Evolutionary conservation across 2,329 filamentous ascomycete genomes (phyloP), one percentile per base, ranked within the genome.

Genomic region (Pseudogymnoascus sp.): DNA sequence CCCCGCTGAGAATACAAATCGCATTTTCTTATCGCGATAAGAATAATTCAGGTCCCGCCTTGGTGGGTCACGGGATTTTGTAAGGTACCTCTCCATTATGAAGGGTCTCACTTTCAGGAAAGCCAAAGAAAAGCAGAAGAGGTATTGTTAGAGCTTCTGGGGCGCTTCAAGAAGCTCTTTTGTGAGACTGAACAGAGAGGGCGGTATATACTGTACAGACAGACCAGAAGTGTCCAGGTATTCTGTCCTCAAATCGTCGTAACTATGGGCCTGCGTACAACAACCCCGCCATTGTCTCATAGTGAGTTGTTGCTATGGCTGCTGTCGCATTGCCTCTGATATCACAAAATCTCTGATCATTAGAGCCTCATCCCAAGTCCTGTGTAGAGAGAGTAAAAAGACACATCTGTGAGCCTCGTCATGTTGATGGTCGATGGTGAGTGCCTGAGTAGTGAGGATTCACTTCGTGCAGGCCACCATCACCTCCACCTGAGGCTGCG

Each of bases 21-120:
- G 21, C 45, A 51, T 51, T 51, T 57, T 57, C 47, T 57, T 57
- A 57, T 57, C 47, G 47, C 47, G 47, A 57, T 57, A 57, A 57
- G 47, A 57, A 18, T 26, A 31, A 26, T 26, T 54, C 47, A 57
- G 26, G 47, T 34, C 47, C 47, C n/a, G 26, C 47, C 26, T 34
- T 57, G 26, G 47, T 57, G 47, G 47, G 47, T 57, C 47, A 57
- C 47, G 47, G 26, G 47, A 57, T 57, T 57, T 29, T 14, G 0
- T 5, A 51, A 34, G 47, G 47, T 57, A 57, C 26, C 26, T 57
- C 23, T 18, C 14, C 26, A 18, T 57, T 10, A 18, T 31, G 47
- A 57, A 57, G 47, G 26, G 26, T 57, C 47, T 34, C 47, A 12
- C 21, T 57, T 57, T 10, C 11, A 34, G 26, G 47, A 26, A 57